Percentiles rank a stretch among this genome's conserved stretches.
phyloP scores from a whole-genome alignment of 1,284 basidiomycete genomes.

The Rhodotorula sp. region DNA sequence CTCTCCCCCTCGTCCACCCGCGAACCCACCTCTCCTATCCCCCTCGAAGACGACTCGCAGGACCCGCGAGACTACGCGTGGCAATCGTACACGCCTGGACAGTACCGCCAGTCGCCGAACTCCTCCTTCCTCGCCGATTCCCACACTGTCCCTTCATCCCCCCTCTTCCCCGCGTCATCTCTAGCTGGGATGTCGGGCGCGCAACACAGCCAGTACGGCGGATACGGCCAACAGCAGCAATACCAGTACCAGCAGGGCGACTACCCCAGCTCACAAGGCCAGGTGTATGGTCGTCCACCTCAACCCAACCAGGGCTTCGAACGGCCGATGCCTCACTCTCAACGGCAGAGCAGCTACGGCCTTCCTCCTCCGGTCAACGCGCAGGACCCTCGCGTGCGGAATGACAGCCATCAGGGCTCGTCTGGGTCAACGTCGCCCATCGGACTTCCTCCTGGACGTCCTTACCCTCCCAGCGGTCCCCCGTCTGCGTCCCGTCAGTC shows the following conservation, averaged over 20 bases:
- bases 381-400: background rate
- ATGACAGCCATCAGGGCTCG: background rate
- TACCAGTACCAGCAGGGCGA: no score
- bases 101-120: no score
- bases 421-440: background rate
- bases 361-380: background rate
- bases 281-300: background rate
- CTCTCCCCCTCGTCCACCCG: background rate
- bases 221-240: no score
- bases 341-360: constrained; percentile 11
- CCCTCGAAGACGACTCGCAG: background rate
- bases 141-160: background rate
- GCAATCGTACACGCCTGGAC: background rate
- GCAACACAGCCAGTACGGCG: no score
- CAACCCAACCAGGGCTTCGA: background rate
- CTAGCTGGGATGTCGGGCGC: no score
- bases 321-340: background rate
- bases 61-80: background rate
- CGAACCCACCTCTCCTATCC: background rate
- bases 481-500: background rate
- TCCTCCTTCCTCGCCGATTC: background rate
- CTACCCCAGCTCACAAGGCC: background rate
- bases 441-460: background rate
- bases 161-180: no score
- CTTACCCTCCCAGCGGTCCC: background rate